Conservation (phyloP, 495 filamentous ascomycete genomes). For the Trichoderma reesei region DNA sequence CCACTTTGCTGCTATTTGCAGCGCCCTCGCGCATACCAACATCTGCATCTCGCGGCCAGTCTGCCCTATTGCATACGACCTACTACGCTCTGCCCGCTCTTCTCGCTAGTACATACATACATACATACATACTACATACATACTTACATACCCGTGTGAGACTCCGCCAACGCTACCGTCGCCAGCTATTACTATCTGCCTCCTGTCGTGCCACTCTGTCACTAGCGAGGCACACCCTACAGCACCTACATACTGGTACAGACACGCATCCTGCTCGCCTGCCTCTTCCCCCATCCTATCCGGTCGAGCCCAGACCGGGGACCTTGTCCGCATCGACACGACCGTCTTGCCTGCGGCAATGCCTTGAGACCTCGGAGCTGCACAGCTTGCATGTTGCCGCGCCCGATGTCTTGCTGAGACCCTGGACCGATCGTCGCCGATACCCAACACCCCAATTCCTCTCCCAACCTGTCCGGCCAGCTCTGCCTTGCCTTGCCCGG, state of each 20-base stretch:
- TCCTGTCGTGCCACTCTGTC: conserved; percentile 2
- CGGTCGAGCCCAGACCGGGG: not conserved
- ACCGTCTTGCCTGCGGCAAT: no score
- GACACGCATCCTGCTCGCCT: not conserved
- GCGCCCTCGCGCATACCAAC: no score
- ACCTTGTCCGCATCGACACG: conserved; percentile 3
- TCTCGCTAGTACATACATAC: no score
- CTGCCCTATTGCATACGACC: no score
- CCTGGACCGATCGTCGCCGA: conserved; percentile 7
- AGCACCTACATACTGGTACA: conserved; percentile 4
- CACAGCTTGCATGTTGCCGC: conserved; percentile 8
- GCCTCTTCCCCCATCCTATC: conserved; percentile 1
- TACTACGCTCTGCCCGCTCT: no score
- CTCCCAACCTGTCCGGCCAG: conserved; percentile 7
- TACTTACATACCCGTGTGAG: not conserved
- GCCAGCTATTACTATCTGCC: not conserved
- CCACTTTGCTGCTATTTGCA: no score
- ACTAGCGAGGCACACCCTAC: conserved; percentile 1
- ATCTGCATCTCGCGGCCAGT: no score
- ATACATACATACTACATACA: not conserved
- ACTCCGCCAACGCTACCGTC: not conserved
- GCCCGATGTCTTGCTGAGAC: conserved; percentile 8
- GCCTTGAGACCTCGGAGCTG: not conserved
- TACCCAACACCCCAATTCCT: not conserved
- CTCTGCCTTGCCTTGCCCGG: no score